A percentile compares a stretch with the other conserved stretches of the same genome.
phyloP scores from a whole-genome alignment of 176 grass and related monocot genomes.

The Juncus effusus region DNA sequence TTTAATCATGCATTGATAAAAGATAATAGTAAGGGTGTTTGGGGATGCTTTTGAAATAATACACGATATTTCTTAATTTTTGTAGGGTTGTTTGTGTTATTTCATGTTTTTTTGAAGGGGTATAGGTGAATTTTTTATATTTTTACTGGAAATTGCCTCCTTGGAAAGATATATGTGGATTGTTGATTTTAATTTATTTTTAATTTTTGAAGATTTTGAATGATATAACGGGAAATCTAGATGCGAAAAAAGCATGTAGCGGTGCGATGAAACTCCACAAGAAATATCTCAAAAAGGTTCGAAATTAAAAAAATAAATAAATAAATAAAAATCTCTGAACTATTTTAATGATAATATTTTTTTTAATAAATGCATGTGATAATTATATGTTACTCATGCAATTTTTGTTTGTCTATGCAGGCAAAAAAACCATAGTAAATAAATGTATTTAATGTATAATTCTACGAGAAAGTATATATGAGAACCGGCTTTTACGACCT shows the following conservation, averaged over 20 bases:
- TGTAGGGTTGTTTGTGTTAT: no score
- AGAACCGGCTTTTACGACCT: constrained; percentile 13
- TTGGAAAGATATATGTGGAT: no score
- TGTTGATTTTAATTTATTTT: background rate
- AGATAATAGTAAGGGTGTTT: no score
- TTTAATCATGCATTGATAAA: no score
- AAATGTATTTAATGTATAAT: constrained; percentile 3
- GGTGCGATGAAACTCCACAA: constrained; percentile 97
- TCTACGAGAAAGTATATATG: constrained; percentile 7
- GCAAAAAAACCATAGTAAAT: constrained; percentile 23
- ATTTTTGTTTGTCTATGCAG: constrained; percentile 18
- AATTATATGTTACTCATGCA: no score
- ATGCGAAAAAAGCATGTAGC: constrained; percentile 91
- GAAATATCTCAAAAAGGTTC: constrained; percentile 90
- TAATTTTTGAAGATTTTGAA: constrained; percentile 78
- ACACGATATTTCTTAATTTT: no score
- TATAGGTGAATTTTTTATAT: no score
- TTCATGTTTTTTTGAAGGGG: no score
- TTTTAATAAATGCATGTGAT: no score
- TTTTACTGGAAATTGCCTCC: no score
- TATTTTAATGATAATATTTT: no score
- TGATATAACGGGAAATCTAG: constrained; percentile 86
- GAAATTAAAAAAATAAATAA: constrained; percentile 19
- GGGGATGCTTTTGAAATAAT: no score
- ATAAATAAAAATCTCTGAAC: background rate